A percentile compares a stretch with the other conserved stretches of the same genome.
These are phyloP conservation scores for Anthracocystis panici-leucophaei DNA, from an alignment of 1,284 basidiomycete genomes.

Conservation along the genomic window DNA sequence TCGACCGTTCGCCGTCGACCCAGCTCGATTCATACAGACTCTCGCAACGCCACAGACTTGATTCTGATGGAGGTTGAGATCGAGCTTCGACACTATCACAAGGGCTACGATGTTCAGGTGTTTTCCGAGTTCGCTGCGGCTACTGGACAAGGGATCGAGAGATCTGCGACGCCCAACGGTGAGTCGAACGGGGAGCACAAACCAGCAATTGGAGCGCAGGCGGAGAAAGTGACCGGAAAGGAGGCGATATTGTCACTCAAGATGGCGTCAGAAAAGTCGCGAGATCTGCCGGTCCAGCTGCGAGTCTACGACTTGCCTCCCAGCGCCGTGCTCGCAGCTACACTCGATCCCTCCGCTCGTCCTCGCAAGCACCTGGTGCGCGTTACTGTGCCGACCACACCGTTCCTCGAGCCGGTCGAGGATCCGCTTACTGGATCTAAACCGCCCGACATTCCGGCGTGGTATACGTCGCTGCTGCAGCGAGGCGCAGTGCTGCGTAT, in stretches of 20 bases:
- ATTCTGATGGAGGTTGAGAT: constrained; percentile 63
- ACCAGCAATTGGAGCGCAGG: neutral
- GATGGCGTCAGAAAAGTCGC: constrained; percentile 24
- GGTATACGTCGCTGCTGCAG: constrained; percentile 42
- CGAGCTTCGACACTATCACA: constrained; percentile 64
- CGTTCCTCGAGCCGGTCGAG: constrained; percentile 47
- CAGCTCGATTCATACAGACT: constrained; percentile 46
- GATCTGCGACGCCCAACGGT: constrained; percentile 15
- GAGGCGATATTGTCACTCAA: constrained; percentile 21
- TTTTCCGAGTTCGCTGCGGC: constrained; percentile 38
- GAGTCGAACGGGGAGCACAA: constrained; percentile 7
- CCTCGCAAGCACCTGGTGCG: constrained; percentile 65
- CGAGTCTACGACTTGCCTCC: constrained; percentile 64
- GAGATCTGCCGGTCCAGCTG: constrained; percentile 57
- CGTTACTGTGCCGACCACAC: constrained; percentile 50
- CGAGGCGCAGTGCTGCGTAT: constrained; percentile 55
- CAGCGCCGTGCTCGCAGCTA: constrained; percentile 66
- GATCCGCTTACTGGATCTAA: constrained; percentile 45
- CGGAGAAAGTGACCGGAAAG: neutral
- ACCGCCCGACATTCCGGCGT: constrained; percentile 45
- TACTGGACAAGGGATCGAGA: neutral
- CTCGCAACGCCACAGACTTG: constrained; percentile 46
- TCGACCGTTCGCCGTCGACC: constrained; percentile 45
- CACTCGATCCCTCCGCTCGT: constrained; percentile 58
- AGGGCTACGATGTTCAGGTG: constrained; percentile 63